Evolutionary conservation across 2,329 filamentous ascomycete genomes (phyloP), one percentile per base, ranked within the genome.

Genomic region (Pezicula radicicola): DNA sequence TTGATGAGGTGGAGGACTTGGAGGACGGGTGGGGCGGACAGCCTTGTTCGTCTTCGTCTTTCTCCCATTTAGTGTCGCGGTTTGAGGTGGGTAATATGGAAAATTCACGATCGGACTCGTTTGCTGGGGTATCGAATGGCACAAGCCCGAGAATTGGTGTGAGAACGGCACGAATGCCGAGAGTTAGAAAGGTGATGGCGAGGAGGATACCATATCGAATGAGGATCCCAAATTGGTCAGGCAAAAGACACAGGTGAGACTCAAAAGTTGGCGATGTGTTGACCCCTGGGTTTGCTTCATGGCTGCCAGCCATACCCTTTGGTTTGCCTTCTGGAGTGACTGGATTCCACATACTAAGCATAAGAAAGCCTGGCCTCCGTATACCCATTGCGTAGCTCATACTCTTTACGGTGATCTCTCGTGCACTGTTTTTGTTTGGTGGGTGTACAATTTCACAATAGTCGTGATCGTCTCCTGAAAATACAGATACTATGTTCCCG

Each of bases 341-440:
- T 0, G 94, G 94, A 66, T 99, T 97, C 82, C 91, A 97, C 51
- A 99, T 75, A 67, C 91, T 96, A 39, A 91, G 81, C 72, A 97
- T 84, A 56, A 94, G 75, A 60, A 99, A 94, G 0, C 91, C 94
- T 0, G 94, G 94, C 6, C 81, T 85, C 1, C 89, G 81, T 1
- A 99, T 89, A 8, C 94, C 92, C 94, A 97, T 97, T 16, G 91
- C 91, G 91, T 93, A 96, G 64, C 87, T 95, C 60, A 95, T 84
- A 64, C 88, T 92, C 73, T 99, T 99, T 62, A 97, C 91, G 0
- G 94, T 99, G 58, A 97, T 95, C 68, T 99, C 94, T 21, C 71
- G 70, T 21, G 81, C 74, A 56, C 84, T 84, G 53, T 85, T 83
- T 16, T 82, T 78, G 3, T 62, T 59, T 48, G 55, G 55, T 15